phyloP scores from a whole-genome alignment of 768 basidiomycete genomes.

The Nidula microcarpa region DNA sequence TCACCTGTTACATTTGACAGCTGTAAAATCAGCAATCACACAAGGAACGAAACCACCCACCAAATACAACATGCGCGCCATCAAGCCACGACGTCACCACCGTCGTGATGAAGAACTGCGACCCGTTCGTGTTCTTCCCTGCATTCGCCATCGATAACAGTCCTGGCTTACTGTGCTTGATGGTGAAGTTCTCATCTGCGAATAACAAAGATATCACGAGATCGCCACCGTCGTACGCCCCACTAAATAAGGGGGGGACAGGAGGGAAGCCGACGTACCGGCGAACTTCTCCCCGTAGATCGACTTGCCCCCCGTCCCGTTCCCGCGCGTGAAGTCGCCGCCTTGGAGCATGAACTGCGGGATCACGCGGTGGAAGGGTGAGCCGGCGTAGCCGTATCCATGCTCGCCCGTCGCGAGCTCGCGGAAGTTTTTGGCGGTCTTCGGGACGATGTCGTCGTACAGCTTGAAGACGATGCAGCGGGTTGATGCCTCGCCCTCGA shows the following conservation, averaged over 20 bases:
- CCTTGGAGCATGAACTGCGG: slow-evolving; percentile 81
- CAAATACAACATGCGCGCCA: slow-evolving; percentile 79
- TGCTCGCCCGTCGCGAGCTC: slow-evolving; percentile 69
- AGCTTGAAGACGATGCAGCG: slow-evolving; percentile 71
- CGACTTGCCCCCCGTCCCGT: slow-evolving; percentile 72
- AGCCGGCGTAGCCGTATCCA: slow-evolving; percentile 63
- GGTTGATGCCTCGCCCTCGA: slow-evolving; percentile 32
- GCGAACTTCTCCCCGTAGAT: slow-evolving; percentile 63
- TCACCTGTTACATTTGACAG: slow-evolving; percentile 30
- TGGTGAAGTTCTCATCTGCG: slow-evolving; percentile 73
- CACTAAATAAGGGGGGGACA: neutral
- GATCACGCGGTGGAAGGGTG: slow-evolving; percentile 73
- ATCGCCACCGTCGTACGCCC: neutral
- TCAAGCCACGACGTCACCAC: slow-evolving; percentile 72
- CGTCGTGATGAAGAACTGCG: slow-evolving; percentile 83
- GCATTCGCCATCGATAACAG: slow-evolving; percentile 73
- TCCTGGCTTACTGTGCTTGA: slow-evolving; percentile 65
- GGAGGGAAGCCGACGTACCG: slow-evolving; percentile 29
- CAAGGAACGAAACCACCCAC: slow-evolving; percentile 23
- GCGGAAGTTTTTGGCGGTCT: slow-evolving; percentile 76
- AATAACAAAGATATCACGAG: neutral
- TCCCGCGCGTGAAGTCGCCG: slow-evolving; percentile 66
- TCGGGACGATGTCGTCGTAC: slow-evolving; percentile 68
- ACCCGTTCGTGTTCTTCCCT: slow-evolving; percentile 74
- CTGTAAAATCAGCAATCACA: slow-evolving; percentile 2